These are phyloP conservation scores for Aspergillus floridensis DNA, from an alignment of 2,329 filamentous ascomycete genomes.

Conservation along the genomic window DNA sequence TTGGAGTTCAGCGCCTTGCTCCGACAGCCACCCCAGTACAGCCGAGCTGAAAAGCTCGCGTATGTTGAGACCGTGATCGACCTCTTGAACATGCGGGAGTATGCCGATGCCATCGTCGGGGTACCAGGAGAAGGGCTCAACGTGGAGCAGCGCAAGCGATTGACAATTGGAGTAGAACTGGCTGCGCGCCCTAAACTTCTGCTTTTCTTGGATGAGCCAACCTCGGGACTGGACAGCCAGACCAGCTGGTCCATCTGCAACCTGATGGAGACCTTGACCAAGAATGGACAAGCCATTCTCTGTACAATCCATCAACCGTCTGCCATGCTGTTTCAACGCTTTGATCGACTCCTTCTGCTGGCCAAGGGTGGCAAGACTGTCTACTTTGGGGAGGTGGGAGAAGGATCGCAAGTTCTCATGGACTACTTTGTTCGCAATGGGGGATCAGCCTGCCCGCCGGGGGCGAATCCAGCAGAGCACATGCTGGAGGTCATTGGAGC, in stretches of 20 bases:
- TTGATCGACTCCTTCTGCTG: constrained; percentile 61
- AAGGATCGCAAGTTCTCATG: constrained; percentile 53
- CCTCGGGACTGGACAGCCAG: constrained; percentile 84
- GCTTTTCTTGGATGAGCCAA: constrained; percentile 87
- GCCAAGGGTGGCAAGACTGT: constrained; percentile 62
- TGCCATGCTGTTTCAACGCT: constrained; percentile 85
- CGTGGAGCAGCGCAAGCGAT: constrained; percentile 62
- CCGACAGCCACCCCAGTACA: constrained; percentile 71
- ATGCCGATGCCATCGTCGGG: constrained; percentile 85
- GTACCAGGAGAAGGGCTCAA: constrained; percentile 72
- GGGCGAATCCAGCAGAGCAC: constrained; percentile 69
- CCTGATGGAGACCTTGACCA: constrained; percentile 79
- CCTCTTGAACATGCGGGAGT: constrained; percentile 81
- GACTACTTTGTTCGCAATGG: constrained; percentile 64
- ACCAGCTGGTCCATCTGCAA: constrained; percentile 86
- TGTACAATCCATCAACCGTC: constrained; percentile 94
- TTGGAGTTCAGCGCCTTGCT: constrained; percentile 79
- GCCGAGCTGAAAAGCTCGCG: constrained; percentile 69
- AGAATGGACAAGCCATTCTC: constrained; percentile 80
- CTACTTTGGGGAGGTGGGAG: constrained; percentile 64
- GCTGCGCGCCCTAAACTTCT: constrained; percentile 84
- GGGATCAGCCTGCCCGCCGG: constrained; percentile 49
- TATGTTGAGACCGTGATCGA: constrained; percentile 76
- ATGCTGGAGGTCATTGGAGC: constrained; percentile 58
- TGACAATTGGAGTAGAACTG: constrained; percentile 91